phyloP scores from a whole-genome alignment of 2,329 filamentous ascomycete genomes.

The Microdochium trichocladiopsis region DNA sequence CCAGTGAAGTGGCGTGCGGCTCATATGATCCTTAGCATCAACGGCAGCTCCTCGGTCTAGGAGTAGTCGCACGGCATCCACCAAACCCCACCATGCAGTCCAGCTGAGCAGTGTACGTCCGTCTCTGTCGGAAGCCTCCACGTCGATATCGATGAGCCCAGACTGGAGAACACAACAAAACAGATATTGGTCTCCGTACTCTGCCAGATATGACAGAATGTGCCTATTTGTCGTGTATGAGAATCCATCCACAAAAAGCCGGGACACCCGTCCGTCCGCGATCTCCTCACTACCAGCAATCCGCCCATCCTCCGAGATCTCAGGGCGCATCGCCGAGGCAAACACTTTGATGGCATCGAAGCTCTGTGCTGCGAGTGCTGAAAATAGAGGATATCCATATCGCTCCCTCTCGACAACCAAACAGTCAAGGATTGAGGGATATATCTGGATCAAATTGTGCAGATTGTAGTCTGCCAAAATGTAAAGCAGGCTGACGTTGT shows the following conservation, averaged over 20 bases:
- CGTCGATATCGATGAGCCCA: not conserved
- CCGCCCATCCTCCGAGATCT: too few relatives aligned
- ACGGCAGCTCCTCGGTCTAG: not conserved
- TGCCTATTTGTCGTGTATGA: too few relatives aligned
- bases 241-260: not conserved
- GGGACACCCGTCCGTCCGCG: too few relatives aligned
- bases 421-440: not conserved
- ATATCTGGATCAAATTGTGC: not conserved
- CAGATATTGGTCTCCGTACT: not conserved
- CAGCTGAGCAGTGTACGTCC: not conserved
- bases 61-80: not conserved
- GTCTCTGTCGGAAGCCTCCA: not conserved
- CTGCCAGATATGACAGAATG: not conserved
- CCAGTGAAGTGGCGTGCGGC: not conserved
- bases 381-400: not conserved
- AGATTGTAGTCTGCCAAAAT: slow-evolving; percentile 23
- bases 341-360: not conserved
- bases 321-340: too few relatives aligned
- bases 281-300: too few relatives aligned
- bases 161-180: not conserved
- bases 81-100: not conserved
- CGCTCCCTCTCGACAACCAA: not conserved
- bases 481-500: slow-evolving; percentile 20
- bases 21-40: not conserved
- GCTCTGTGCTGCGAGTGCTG: not conserved